Conservation (phyloP, 768 basidiomycete species). For the Lentinula lateritia region DNA sequence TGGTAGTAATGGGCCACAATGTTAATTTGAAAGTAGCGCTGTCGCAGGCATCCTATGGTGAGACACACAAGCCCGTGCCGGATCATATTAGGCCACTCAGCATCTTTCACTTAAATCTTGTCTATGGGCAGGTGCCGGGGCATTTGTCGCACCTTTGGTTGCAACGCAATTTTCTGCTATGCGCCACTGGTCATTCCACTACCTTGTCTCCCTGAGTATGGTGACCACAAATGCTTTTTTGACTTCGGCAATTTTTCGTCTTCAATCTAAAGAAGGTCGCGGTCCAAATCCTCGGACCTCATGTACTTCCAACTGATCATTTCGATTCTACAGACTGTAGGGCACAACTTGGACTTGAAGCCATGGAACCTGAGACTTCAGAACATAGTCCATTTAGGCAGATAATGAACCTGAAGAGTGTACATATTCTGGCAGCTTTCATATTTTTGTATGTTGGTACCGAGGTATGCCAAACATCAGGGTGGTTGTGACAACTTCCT, state of each 20-base stretch:
- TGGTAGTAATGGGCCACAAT: constrained; percentile 53
- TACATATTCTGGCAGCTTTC: constrained; percentile 33
- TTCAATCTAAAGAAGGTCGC: constrained; percentile 64
- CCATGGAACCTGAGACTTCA: not conserved
- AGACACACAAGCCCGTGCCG: not conserved
- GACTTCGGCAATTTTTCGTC: constrained; percentile 56
- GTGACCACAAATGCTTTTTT: constrained; percentile 49
- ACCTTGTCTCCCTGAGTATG: constrained; percentile 64
- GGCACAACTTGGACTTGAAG: not conserved
- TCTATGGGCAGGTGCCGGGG: constrained; percentile 48
- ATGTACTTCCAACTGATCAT: not conserved
- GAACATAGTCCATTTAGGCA: constrained; percentile 18
- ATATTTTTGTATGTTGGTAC: constrained; percentile 36
- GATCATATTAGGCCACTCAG: not conserved
- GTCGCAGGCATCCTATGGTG: constrained; percentile 61
- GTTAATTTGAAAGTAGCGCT: constrained; percentile 64
- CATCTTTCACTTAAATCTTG: not conserved
- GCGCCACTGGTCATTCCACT: constrained; percentile 73
- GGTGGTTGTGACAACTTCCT: not conserved
- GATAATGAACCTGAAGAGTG: constrained; percentile 25
- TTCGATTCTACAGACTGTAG: not conserved
- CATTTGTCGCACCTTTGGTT: constrained; percentile 64
- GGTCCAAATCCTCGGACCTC: not conserved
- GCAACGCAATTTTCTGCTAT: constrained; percentile 76
- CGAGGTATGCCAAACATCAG: constrained; percentile 22